phyloP scores from a whole-genome alignment of 345 rosid species.

The Boechera retrofracta region DNA sequence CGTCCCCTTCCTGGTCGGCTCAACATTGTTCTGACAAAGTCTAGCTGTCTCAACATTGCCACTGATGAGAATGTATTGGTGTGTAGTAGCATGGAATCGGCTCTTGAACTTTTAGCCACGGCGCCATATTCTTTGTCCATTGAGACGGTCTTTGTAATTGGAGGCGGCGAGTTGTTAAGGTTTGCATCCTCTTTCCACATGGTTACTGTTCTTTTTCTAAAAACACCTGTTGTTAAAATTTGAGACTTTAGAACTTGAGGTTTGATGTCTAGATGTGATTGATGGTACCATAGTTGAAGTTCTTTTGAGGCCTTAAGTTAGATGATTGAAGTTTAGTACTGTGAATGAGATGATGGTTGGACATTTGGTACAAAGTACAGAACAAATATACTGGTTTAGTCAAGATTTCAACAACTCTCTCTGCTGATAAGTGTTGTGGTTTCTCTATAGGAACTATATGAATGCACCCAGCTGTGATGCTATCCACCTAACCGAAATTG shows the following conservation, averaged over 20 bases:
- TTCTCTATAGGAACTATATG: conserved; percentile 67
- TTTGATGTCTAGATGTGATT: conserved; percentile 12
- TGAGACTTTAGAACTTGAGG: background rate
- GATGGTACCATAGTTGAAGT: background rate
- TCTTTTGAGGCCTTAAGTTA: conserved; percentile 3
- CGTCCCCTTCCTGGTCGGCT: conserved; percentile 81
- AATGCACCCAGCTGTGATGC: conserved; percentile 88
- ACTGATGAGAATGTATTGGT: conserved; percentile 62
- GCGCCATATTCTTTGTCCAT: conserved; percentile 55
- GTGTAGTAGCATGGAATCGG: conserved; percentile 60
- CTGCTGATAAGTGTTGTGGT: conserved; percentile 23
- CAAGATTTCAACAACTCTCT: conserved; percentile 2
- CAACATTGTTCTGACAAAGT: conserved; percentile 70
- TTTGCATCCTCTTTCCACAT: conserved; percentile 30
- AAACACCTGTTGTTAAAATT: background rate
- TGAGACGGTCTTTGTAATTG: conserved; percentile 77
- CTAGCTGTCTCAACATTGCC: conserved; percentile 47
- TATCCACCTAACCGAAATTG: conserved; percentile 81
- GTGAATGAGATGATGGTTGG: background rate
- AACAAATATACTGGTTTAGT: background rate
- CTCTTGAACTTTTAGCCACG: conserved; percentile 64
- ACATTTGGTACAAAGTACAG: background rate
- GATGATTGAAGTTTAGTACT: background rate
- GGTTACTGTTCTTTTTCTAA: background rate
- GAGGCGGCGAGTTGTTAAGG: conserved; percentile 84